Percentiles rank a stretch among this genome's conserved stretches.
Conservation (phyloP, 148 eudicot genomes). For the Chenopodium berlandieri region DNA sequence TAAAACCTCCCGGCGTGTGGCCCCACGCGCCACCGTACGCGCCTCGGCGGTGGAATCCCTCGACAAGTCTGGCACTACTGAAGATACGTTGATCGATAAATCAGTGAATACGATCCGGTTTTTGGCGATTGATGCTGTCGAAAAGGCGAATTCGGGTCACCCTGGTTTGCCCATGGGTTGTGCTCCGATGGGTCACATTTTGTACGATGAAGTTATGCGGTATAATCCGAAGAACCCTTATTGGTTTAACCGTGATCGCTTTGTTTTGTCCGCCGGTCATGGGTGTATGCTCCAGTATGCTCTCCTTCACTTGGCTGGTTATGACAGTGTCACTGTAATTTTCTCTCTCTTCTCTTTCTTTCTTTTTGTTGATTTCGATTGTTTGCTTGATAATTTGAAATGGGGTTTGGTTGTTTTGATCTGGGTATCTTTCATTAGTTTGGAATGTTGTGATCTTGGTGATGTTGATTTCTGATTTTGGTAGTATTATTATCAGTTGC, state of each 20-base stretch:
- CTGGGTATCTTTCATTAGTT: constrained; percentile 5
- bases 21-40: constrained; percentile 24
- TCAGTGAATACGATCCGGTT: constrained; percentile 82
- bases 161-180: constrained; percentile 99
- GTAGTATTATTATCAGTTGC: neutral
- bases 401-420: constrained; percentile 24
- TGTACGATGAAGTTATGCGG: constrained; percentile 90
- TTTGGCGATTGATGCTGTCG: constrained; percentile 88
- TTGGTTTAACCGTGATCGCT: constrained; percentile 92
- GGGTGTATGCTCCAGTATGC: constrained; percentile 98
- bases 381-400: neutral
- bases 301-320: constrained; percentile 90
- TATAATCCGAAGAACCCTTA: constrained; percentile 90
- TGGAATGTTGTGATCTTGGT: constrained; percentile 6
- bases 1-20: constrained; percentile 27
- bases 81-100: constrained; percentile 44
- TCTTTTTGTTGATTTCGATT: neutral
- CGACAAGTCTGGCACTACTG: constrained; percentile 45
- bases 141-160: constrained; percentile 98
- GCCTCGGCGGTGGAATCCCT: constrained; percentile 44
- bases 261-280: constrained; percentile 93
- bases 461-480: neutral
- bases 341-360: neutral
- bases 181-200: constrained; percentile 90
- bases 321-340: constrained; percentile 74